Base-by-base conservation (phyloP, 148 eudicot species). In the Cornus florida region DNA sequence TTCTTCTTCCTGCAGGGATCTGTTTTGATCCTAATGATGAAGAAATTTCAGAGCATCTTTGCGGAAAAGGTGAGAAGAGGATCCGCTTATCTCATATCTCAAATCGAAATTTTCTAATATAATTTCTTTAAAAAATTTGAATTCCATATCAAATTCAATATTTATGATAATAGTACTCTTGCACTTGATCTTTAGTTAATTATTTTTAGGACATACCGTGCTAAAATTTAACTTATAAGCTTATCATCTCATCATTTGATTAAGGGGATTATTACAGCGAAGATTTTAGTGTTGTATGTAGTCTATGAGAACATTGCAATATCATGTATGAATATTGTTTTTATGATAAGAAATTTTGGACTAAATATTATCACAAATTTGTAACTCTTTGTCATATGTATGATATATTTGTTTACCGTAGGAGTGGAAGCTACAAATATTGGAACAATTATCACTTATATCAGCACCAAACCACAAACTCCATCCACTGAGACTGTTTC, bases 401-500 rank as follows among this genome's bases (percentile, higher is more conserved):
- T 12, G 8, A 72, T 39, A 2, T 14, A 16, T n/a, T 53, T 46
- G 70, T 64, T n/a, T 16, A 75, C 87, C 87, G 88, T 77, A 69
- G 72, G 87, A 53, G 86, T 77, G 53, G 84, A 87, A 77, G 67
- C 56, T 6, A 68, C 67, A 35, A 35, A 35, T 35, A 80, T 84
- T n/a, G 57, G 78, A 68, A 22, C 87, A 12, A 20, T 80, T 28
- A 16, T 78, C 4, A 23, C 79, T 39, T 11, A 76, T 67, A 22
- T 88, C 2, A 57, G 81, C 19, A 23, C 70, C 23, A 69, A 3
- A 0, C 39, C 24, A n/a, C 69, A 67, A 2, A 75, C 81, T 33
- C 73, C 81, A 23, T 41, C 84, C 4, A 76, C 77, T 16, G 69
- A 72, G 31, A 19, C 76, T 22, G 38, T 70, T 1, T 12, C 77